Base-by-base conservation (phyloP, 257 asterid species). In the Solanum medicagineum region DNA sequence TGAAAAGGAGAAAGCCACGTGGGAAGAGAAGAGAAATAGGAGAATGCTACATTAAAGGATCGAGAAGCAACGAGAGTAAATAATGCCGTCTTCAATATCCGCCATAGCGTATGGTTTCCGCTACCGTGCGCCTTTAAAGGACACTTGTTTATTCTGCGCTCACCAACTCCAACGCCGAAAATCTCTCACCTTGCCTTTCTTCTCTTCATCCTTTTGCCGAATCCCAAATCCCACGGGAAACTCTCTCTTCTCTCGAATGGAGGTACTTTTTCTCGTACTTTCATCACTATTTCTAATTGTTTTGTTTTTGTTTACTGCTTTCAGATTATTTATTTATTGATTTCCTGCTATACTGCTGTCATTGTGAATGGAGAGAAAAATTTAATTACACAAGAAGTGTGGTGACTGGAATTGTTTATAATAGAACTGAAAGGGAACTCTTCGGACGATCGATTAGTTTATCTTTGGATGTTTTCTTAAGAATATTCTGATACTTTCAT, bases 231-330 rank as follows among this genome's bases (percentile, higher is more conserved):
- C 89, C 66, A 91, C 94, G 92, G 93, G 93, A 79, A 95, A 93
- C 85, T 82, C 92, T 85, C 92, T 92, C 88, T 92, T 92, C 91
- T 90, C 93, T 49, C 90, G 93, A 86, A 94, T 96, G 98, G 98
- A 95, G 98, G 99, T 95, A 81, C 3, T 47, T 42, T 17, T 8
- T 9, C 32, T 29, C 12, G 20, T 11, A 63, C 12, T 63, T 24
- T 63, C 17, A 65, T 62, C 81, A 20, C n/a, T 29, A 63, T 16
- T 24, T 55, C 12, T 66, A 44, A 15, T 44, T 8, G 26, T 24
- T 49, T 11, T 77, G 60, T 22, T 14, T 47, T 22, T 1, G 8
- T 22, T 74, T 51, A 74, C 7, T 74, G 60, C 0, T 74, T 47
- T 22, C 22, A 74, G 49, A 22, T 74, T 59, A 47, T 75, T 24